Conservation (phyloP, 768 basidiomycete species). For the Mycena maculata region DNA sequence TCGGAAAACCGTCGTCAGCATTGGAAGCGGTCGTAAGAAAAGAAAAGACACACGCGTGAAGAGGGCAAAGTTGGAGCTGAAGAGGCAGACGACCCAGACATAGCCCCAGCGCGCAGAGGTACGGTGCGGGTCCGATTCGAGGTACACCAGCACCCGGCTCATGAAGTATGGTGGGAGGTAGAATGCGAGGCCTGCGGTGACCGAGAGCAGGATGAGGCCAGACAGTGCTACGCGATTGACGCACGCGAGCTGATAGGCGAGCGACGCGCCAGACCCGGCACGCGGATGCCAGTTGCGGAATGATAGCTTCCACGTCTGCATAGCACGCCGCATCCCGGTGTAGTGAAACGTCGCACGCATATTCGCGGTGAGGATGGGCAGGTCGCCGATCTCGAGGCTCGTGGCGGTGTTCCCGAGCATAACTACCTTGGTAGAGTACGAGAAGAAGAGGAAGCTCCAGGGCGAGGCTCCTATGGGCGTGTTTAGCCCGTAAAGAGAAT, state of each 20-base stretch:
- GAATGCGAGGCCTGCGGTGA: constrained; percentile 67
- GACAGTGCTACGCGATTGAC: constrained; percentile 61
- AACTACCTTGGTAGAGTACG: constrained; percentile 87
- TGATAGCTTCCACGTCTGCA: constrained; percentile 60
- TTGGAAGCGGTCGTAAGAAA: not conserved
- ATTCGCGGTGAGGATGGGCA: constrained; percentile 80
- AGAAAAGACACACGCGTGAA: constrained; percentile 52
- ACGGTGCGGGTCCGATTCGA: constrained; percentile 67
- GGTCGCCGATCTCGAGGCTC: constrained; percentile 85
- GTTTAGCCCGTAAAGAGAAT: too few species aligned
- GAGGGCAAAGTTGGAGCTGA: not conserved
- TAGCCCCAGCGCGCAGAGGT: constrained; percentile 69
- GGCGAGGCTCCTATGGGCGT: constrained; percentile 59
- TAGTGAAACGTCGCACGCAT: constrained; percentile 78
- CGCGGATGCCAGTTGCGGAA: constrained; percentile 68
- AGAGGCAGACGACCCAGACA: constrained; percentile 54
- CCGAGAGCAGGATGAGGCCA: constrained; percentile 60
- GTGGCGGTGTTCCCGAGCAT: constrained; percentile 80
- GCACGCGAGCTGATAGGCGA: constrained; percentile 68
- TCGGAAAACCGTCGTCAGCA: not conserved
- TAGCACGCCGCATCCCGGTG: constrained; percentile 65
- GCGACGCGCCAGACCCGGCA: constrained; percentile 72
- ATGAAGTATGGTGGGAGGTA: constrained; percentile 72
- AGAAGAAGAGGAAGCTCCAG: constrained; percentile 76
- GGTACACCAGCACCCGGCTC: constrained; percentile 57